Evolutionary conservation across 495 filamentous ascomycete species (phyloP), one percentile per base, ranked within the genome.

Genomic region (Astrocystis sublimbata): DNA sequence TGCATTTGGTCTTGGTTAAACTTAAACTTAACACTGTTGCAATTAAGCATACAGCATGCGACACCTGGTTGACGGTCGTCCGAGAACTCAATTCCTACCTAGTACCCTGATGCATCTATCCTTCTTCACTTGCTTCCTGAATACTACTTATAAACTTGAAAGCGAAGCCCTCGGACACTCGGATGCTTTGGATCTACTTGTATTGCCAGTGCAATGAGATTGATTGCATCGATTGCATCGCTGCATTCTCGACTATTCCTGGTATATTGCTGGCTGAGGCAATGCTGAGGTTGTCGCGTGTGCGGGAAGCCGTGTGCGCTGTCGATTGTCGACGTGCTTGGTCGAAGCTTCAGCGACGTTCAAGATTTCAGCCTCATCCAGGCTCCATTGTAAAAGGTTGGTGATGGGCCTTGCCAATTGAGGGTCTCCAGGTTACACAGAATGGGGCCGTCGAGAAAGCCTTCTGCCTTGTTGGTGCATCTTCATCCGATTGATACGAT

Each of bases 381-480:
- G 61, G 61, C 67, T 62, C 63, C 68, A 64, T 65, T 46, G 54
- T 70, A 67, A 66, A 70, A 72, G 51, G 56, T 65, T 65, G 58
- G 52, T 63, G 53, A 68, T 66, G 69, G 70, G 59, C 65, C 62
- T 65, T 64, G 68, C 67, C 58, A 65, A 68, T 65, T 49, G 69
- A 68, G 70, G 67, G 65, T 63, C 61, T 62, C 36, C 15, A 36
- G 61, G 70, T 72, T 72, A 72, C 70, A 70, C 70, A 67, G 24
- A 58, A 65, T 68, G 70, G 70, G 68, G 60, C 70, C 36, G n/a
- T 62, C 53, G 19, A 56, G 60, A 51, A 55, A 57, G 63, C 66
- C 64, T 59, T 65, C 62, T 72, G 64, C 65, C 68, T 45, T 63
- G 64, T 64, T 70, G 53, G 61, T 58, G 35, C 61, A 33, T 56